A percentile compares a stretch with the other conserved stretches of the same genome.
Evolutionary conservation across 352 stramenopile genomes (phyloP).

Genomic region (Phytophthora pinifolia): DNA sequence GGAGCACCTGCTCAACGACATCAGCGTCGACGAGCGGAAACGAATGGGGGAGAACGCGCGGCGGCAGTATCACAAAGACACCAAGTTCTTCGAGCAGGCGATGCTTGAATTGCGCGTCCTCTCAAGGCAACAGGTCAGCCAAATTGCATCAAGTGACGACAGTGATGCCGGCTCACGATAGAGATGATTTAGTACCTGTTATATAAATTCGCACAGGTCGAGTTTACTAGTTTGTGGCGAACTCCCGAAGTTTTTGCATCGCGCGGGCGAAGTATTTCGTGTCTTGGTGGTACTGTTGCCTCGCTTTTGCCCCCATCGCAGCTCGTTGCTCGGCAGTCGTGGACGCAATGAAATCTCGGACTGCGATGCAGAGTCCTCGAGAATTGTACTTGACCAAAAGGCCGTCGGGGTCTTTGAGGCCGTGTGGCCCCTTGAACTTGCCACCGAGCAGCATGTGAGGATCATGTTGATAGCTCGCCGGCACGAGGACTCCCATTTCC

Average conservation of each 20-base stretch:
- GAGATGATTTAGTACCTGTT: too few relatives aligned
- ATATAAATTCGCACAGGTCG: neutral
- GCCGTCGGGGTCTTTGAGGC: constrained; percentile 14
- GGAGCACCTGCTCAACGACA: constrained; percentile 36
- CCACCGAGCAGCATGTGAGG: constrained; percentile 23
- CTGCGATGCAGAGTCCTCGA: constrained; percentile 21
- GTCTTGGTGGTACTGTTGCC: constrained; percentile 40
- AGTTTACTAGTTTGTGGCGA: constrained; percentile 9
- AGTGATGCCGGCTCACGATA: too few relatives aligned
- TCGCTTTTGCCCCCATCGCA: constrained; percentile 17
- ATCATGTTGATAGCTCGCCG: constrained; percentile 3
- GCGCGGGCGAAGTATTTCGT: constrained; percentile 35
- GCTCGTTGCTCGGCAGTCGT: constrained; percentile 28
- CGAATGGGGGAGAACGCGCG: constrained; percentile 34
- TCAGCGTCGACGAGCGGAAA: constrained; percentile 31
- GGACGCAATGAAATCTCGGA: constrained; percentile 26
- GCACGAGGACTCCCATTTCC: constrained; percentile 39
- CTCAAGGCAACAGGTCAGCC: constrained; percentile 13
- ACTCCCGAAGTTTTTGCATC: constrained; percentile 35
- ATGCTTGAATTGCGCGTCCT: constrained; percentile 45
- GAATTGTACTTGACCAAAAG: constrained; percentile 11
- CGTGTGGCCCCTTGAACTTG: constrained; percentile 16
- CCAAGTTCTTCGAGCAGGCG: constrained; percentile 47
- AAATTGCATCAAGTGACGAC: neutral
- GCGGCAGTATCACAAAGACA: constrained; percentile 57